Percentiles rank a stretch among this genome's conserved stretches.
Conservation (phyloP, 176 grass and related monocot species). For the Oryza brachyantha region DNA sequence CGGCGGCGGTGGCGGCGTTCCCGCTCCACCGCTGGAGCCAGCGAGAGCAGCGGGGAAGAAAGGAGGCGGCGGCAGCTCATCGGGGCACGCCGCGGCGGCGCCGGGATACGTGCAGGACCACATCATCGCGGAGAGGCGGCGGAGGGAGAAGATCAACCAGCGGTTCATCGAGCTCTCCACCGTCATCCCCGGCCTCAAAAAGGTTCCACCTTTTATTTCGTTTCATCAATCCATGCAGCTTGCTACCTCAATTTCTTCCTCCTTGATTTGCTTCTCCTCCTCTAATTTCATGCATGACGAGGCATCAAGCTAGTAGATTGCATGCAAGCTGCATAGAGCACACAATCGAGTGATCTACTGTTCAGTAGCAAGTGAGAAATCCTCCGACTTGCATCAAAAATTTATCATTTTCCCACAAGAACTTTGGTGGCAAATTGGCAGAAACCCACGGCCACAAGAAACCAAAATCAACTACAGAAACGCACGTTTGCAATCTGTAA, state of each 20-base stretch:
- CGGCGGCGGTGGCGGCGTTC: background rate
- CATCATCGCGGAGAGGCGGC: slow-evolving; percentile 67
- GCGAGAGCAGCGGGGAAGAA: background rate
- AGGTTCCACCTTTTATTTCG: slow-evolving; percentile 36
- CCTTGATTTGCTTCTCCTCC: background rate
- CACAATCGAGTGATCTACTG: background rate
- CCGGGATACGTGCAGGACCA: slow-evolving; percentile 58
- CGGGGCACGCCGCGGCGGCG: background rate
- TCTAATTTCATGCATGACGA: slow-evolving; percentile 25
- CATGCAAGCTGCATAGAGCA: too few species aligned
- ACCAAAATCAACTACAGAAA: background rate
- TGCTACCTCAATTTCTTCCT: too few species aligned
- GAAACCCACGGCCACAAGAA: background rate
- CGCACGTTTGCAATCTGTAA: background rate
- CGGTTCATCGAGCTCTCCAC: slow-evolving; percentile 73
- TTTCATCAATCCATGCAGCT: background rate
- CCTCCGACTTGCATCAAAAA: background rate
- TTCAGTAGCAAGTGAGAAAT: background rate
- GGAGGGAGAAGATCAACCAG: slow-evolving; percentile 84
- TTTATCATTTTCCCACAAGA: background rate
- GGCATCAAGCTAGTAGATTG: background rate
- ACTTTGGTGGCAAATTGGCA: too few species aligned
- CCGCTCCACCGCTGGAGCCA: background rate
- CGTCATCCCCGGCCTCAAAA: slow-evolving; percentile 75
- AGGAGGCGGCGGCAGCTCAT: slow-evolving; percentile 7